These are phyloP conservation scores for Leucosporidium scottii DNA, from an alignment of 768 basidiomycete species.

Conservation along the genomic window DNA sequence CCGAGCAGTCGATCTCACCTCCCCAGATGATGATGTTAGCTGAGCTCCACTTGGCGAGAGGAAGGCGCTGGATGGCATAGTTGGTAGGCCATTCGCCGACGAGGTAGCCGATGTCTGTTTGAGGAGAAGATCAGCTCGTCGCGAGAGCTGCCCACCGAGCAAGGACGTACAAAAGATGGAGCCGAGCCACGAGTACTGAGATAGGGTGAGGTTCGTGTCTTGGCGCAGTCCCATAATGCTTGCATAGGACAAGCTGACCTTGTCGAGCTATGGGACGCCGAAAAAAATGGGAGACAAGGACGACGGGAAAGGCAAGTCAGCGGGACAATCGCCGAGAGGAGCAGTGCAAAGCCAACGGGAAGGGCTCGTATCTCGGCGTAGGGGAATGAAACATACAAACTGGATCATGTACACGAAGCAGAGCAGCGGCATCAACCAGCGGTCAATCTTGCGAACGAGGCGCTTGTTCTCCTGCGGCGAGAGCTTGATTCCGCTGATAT, in stretches of 20 bases:
- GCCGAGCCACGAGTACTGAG: conserved; percentile 19
- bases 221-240: conserved; percentile 24
- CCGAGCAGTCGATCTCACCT: background rate
- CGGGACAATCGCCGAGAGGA: background rate
- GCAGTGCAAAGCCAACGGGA: background rate
- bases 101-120: conserved; percentile 12
- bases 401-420: conserved; percentile 20
- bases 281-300: background rate
- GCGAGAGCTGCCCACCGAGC: too few species aligned
- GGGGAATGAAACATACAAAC: conserved; percentile 17
- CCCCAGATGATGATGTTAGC: conserved; percentile 25
- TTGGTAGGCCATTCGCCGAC: conserved; percentile 26
- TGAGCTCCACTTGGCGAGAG: conserved; percentile 20
- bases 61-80: conserved; percentile 18
- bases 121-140: too few species aligned
- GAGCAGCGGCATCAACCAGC: conserved; percentile 24
- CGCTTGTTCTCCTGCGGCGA: conserved; percentile 5
- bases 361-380: too few species aligned
- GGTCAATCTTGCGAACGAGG: conserved; percentile 32
- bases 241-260: background rate
- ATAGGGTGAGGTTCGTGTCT: conserved; percentile 11
- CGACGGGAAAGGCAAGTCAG: background rate
- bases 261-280: conserved; percentile 2
- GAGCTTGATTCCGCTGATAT: conserved; percentile 52
- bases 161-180: conserved; percentile 6